Conservation (phyloP, 805 yeast genomes). For the Spathaspora arborariae region DNA sequence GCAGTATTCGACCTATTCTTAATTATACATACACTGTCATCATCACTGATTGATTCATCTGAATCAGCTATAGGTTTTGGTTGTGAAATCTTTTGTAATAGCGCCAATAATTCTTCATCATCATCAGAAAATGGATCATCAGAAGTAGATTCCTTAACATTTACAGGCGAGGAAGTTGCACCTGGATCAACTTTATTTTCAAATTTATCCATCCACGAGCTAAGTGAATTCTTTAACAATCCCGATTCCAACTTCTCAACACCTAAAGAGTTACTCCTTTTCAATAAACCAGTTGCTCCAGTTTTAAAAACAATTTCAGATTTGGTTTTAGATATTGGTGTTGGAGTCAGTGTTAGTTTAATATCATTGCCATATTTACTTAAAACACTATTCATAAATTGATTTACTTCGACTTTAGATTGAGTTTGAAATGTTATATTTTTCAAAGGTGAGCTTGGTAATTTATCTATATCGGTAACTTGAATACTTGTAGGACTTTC, state of each 20-base stretch:
- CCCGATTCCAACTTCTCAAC: neutral
- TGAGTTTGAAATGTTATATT: slow-evolving; percentile 11
- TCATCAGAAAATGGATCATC: slow-evolving; percentile 31
- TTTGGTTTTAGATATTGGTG: neutral
- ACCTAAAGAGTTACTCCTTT: neutral
- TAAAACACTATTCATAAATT: slow-evolving; percentile 34
- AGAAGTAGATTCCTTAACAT: slow-evolving; percentile 3
- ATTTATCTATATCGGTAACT: slow-evolving; percentile 11
- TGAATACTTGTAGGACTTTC: slow-evolving; percentile 30
- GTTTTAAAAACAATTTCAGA: slow-evolving; percentile 10
- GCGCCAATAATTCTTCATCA: slow-evolving; percentile 18
- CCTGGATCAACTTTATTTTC: slow-evolving; percentile 1
- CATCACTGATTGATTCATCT: neutral
- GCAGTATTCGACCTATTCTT: neutral
- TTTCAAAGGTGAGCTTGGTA: slow-evolving; percentile 43
- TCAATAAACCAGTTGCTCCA: slow-evolving; percentile 26
- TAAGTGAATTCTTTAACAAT: slow-evolving; percentile 12
- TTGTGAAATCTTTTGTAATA: neutral
- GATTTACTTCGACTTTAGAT: slow-evolving; percentile 13
- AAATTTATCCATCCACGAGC: slow-evolving; percentile 31
- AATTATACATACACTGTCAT: neutral
- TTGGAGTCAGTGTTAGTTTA: slow-evolving; percentile 5
- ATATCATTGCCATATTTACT: slow-evolving; percentile 41
- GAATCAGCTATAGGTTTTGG: no score
- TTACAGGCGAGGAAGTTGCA: neutral